phyloP scores from a whole-genome alignment of 2,329 filamentous ascomycete species.

The Chrysosphaeria jannelii region DNA sequence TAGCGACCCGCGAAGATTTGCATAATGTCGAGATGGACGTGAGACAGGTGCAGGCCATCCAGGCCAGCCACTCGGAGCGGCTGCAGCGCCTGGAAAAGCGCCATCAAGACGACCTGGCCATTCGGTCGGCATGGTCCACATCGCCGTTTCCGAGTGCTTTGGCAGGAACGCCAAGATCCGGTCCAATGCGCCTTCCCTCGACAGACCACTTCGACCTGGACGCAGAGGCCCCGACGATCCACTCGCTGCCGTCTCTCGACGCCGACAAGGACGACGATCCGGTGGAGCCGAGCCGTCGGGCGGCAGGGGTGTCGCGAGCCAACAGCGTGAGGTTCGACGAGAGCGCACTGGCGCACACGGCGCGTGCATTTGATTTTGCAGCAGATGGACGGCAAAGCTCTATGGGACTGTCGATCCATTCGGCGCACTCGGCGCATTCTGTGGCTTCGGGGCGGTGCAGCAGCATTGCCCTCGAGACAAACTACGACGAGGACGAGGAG shows the following conservation, averaged over 20 bases:
- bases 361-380: constrained; percentile 64
- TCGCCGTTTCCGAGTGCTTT: constrained; percentile 75
- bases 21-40: constrained; percentile 41
- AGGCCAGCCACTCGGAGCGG: constrained; percentile 30
- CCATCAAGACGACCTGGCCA: constrained; percentile 32
- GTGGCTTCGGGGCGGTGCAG: constrained; percentile 54
- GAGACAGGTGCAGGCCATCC: constrained; percentile 33
- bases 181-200: constrained; percentile 58
- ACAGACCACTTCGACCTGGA: constrained; percentile 76
- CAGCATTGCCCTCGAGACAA: constrained; percentile 58
- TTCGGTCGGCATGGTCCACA: constrained; percentile 70
- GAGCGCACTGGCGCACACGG: constrained; percentile 58
- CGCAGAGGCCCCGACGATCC: constrained; percentile 52
- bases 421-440: constrained; percentile 34
- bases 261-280: constrained; percentile 70
- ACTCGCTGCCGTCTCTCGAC: constrained; percentile 54
- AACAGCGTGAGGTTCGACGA: constrained; percentile 97
- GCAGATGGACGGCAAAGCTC: constrained; percentile 89
- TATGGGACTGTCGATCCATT: constrained; percentile 51
- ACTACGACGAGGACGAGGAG: constrained; percentile 29
- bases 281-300: constrained; percentile 47
- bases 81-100: constrained; percentile 31
- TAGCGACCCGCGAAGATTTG: constrained; percentile 29
- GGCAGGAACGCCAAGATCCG: constrained; percentile 60
- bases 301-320: constrained; percentile 59